Conservation (phyloP, 1,284 basidiomycete genomes). For the Chiua sp. region DNA sequence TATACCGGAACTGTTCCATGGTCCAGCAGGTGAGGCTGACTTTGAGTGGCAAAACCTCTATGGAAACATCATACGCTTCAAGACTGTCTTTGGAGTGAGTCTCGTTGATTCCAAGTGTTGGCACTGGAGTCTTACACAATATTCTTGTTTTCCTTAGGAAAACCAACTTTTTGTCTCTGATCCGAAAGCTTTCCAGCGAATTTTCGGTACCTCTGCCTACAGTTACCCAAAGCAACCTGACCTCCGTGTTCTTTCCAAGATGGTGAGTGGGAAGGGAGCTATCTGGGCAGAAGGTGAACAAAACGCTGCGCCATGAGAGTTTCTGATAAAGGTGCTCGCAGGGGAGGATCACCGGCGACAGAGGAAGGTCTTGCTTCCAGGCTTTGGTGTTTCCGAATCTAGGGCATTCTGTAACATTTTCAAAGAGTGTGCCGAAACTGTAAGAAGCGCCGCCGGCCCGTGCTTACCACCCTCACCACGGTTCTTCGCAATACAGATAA, state of each 20-base stretch:
- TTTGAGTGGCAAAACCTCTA: conserved; percentile 38
- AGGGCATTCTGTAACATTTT: conserved; percentile 46
- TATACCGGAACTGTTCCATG: conserved; percentile 29
- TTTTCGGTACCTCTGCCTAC: conserved; percentile 46
- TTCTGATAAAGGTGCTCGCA: conserved; percentile 19
- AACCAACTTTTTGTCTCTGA: conserved; percentile 39
- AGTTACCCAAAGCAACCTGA: conserved; percentile 43
- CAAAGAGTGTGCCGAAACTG: conserved; percentile 26
- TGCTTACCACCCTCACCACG: conserved; percentile 8
- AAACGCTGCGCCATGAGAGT: not conserved
- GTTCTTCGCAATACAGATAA: conserved; percentile 40
- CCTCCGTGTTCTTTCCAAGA: conserved; percentile 35
- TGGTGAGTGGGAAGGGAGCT: conserved; percentile 43
- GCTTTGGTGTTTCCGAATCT: conserved; percentile 45
- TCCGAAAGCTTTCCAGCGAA: conserved; percentile 48
- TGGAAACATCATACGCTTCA: conserved; percentile 36
- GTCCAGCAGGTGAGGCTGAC: conserved; percentile 29
- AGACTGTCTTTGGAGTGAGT: conserved; percentile 30
- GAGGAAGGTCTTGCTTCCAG: conserved; percentile 48
- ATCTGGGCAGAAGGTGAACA: conserved; percentile 46
- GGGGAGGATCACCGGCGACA: conserved; percentile 51
- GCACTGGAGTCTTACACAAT: not conserved
- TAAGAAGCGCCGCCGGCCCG: conserved; percentile 13
- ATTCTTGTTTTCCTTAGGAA: conserved; percentile 14
- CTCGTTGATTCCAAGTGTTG: not conserved